A percentile compares a stretch with the other conserved stretches of the same genome.
These are phyloP conservation scores for Irpex sp. DNA, from an alignment of 1,284 basidiomycete species.

Conservation along the genomic window DNA sequence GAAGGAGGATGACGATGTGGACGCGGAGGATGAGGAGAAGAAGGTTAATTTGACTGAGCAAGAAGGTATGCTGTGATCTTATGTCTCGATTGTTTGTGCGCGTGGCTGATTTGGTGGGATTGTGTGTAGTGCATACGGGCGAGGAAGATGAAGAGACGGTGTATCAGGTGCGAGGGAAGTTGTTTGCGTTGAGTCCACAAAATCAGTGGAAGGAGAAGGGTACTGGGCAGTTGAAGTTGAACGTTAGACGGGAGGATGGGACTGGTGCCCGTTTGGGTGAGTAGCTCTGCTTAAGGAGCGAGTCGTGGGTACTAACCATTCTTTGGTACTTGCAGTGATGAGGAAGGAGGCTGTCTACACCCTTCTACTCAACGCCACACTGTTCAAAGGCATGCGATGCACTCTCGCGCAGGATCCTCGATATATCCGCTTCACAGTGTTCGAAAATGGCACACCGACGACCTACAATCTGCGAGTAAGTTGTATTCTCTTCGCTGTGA, in stretches of 20 bases:
- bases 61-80: constrained; percentile 50
- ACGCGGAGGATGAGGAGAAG: constrained; percentile 48
- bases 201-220: constrained; percentile 88
- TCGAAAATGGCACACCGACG: constrained; percentile 60
- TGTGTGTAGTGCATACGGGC: constrained; percentile 71
- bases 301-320: neutral
- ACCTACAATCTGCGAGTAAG: constrained; percentile 80
- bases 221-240: constrained; percentile 79
- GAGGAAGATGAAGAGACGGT: constrained; percentile 91
- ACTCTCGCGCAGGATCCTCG: constrained; percentile 75
- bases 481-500: constrained; percentile 10
- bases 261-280: constrained; percentile 73
- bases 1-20: constrained; percentile 33
- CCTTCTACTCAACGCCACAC: constrained; percentile 79
- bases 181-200: constrained; percentile 69
- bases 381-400: constrained; percentile 87
- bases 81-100: neutral
- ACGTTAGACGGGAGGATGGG: constrained; percentile 68
- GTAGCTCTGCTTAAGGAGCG: constrained; percentile 20
- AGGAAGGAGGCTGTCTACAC: constrained; percentile 90
- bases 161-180: constrained; percentile 82
- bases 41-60: constrained; percentile 60
- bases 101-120: too few species aligned
- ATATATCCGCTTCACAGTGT: constrained; percentile 75
- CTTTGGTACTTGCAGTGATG: constrained; percentile 64